Evolutionary conservation across 805 yeast species (phyloP), one percentile per base, ranked within the genome.

Genomic region (Candida argentea): DNA sequence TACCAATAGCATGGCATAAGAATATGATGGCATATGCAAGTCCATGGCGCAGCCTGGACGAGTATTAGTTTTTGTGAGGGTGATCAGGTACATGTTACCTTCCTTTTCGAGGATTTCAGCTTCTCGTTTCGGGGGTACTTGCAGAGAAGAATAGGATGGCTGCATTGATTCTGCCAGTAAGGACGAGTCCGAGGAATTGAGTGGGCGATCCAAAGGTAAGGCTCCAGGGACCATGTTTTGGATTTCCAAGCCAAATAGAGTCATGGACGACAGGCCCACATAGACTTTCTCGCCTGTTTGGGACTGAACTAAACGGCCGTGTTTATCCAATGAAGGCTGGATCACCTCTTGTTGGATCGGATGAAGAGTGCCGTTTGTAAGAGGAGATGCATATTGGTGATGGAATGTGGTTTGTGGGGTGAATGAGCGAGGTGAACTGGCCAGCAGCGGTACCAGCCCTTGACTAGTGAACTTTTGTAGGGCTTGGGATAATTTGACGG

Each of bases 201-300:
- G 22, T 25, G 25, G 12, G 7, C 19, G 20, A 2, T 27, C 14
- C 4, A 46, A 28, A 2, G 40, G 26, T 16, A 40, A 43, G 22
- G 40, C 36, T 4, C 52, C 34, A 1, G 74, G 67, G 8, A 75
- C 67, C 67, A 76, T 58, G 33, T 74, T 73, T 44, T 78, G 84
- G 30, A 81, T 77, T 38, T 81, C 89, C 32, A 81, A 56, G 5
- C 87, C 87, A 48, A 81, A 81, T 11, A 80, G 50, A 0, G 91
- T 80, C 87, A 81, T 80, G 1, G 89, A 79, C 0, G 87, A 78
- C 1, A 86, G 76, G 0, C 93, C 93, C 20, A 79, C 82, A 43
- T 79, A 81, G 21, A 79, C 68, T 32, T 73, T 67, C 40, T 78
- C 84, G 4, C 89, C 89, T 1, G 85, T 76, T 36, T 84, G 61